Evolutionary conservation across 2,329 filamentous ascomycete genomes (phyloP).

Genomic region (Plectosphaerella cucumerina): DNA sequence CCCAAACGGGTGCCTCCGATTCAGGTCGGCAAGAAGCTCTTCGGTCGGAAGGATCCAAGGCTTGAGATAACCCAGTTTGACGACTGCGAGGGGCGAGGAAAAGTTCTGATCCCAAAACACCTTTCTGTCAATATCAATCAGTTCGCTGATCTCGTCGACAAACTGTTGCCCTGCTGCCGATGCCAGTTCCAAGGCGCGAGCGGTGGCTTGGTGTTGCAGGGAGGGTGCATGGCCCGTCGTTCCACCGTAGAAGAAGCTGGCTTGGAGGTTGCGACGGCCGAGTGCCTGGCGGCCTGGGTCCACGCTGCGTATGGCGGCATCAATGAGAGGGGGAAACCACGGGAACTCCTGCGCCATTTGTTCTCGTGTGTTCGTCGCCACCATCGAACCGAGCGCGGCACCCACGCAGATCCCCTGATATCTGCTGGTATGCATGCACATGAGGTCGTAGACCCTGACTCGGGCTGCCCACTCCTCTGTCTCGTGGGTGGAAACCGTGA

Average conservation of each 20-base stretch:
- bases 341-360: background rate
- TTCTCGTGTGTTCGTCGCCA: background rate
- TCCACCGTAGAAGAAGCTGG: background rate
- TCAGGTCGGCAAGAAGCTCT: background rate
- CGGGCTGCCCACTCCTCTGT: background rate
- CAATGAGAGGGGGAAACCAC: background rate
- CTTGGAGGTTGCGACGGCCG: background rate
- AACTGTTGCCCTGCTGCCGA: background rate
- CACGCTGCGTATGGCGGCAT: background rate
- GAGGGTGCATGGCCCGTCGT: no score
- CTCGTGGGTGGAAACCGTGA: slow-evolving; percentile 1
- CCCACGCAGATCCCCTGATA: background rate
- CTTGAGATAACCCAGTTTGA: background rate
- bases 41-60: background rate
- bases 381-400: background rate
- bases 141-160: background rate
- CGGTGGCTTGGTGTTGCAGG: no score
- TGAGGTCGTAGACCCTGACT: background rate
- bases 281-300: background rate
- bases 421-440: background rate
- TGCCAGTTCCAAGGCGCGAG: background rate
- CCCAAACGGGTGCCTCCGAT: background rate
- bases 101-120: background rate
- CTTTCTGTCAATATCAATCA: background rate
- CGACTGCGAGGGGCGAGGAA: background rate